These are phyloP conservation scores for Thielaviopsis musarum DNA, from an alignment of 2,329 filamentous ascomycete genomes.

Conservation along the genomic window DNA sequence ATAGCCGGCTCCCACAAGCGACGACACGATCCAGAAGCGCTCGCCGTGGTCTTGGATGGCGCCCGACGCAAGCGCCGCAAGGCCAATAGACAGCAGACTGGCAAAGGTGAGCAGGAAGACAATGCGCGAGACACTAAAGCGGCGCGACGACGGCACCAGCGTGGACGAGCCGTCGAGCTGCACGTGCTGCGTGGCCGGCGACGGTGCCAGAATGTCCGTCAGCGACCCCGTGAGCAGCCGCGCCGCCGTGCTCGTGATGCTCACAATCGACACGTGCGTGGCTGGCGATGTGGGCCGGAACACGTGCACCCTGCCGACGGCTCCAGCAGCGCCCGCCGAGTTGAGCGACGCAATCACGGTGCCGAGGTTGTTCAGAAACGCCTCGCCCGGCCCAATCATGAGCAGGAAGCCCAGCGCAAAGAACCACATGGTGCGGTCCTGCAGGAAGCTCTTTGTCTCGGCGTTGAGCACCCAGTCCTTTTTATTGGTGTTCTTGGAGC, in stretches of 20 bases:
- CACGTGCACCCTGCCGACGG: conserved; percentile 11
- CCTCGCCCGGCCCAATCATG: conserved; percentile 86
- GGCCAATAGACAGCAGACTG: conserved; percentile 55
- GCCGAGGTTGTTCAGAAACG: conserved; percentile 94
- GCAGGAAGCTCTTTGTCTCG: conserved; percentile 70
- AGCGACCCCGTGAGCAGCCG: conserved; percentile 79
- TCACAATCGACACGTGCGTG: conserved; percentile 86
- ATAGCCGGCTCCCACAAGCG: conserved; percentile 76
- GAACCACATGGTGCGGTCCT: conserved; percentile 89
- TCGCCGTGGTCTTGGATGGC: conserved; percentile 55
- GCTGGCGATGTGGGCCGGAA: conserved; percentile 42
- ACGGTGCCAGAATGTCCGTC: conserved; percentile 69
- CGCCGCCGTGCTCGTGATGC: conserved; percentile 75
- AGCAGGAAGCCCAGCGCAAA: conserved; percentile 83
- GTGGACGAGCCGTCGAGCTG: conserved; percentile 23
- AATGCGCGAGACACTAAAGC: conserved; percentile 57
- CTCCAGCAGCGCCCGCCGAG: conserved; percentile 15
- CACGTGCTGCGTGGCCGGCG: conserved; percentile 40
- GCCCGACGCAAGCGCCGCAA: conserved; percentile 63
- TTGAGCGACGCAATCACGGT: conserved; percentile 74
- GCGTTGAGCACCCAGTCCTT: conserved; percentile 86
- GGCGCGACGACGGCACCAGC: conserved; percentile 17
- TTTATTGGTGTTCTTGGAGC: not conserved
- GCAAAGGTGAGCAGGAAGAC: conserved; percentile 63
- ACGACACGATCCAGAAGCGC: conserved; percentile 73